Percentiles rank a stretch among this genome's conserved stretches.
Conservation (phyloP, 2,329 filamentous ascomycete species). For the Chaetomium olivaceum region DNA sequence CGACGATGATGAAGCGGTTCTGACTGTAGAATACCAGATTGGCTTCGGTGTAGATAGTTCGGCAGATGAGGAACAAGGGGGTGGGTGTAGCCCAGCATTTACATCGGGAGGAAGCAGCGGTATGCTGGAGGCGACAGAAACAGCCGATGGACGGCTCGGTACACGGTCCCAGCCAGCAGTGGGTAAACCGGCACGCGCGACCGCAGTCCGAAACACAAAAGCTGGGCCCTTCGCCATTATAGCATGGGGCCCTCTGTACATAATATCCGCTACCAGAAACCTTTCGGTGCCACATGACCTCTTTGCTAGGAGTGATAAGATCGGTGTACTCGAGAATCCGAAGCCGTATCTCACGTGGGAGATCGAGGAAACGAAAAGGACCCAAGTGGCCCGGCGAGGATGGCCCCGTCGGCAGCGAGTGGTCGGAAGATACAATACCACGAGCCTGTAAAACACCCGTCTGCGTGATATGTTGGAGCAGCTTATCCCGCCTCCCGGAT, state of each 20-base stretch:
- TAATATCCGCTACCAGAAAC: neutral
- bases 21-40: constrained; percentile 18
- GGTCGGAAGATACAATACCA: neutral
- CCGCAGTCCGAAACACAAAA: neutral
- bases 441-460: neutral
- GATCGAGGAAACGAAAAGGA: constrained; percentile 11
- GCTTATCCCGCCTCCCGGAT: neutral
- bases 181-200: neutral
- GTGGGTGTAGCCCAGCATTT: constrained; percentile 26
- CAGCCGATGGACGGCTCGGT: constrained; percentile 4
- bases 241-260: neutral
- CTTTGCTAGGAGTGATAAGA: constrained; percentile 28
- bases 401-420: no score
- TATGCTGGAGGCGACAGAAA: constrained; percentile 23
- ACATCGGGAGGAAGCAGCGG: constrained; percentile 24
- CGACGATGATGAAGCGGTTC: constrained; percentile 26
- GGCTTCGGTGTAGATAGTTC: constrained; percentile 15
- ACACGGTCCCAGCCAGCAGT: neutral
- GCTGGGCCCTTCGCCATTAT: neutral
- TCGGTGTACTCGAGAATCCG: constrained; percentile 32
- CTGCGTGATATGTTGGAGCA: constrained; percentile 3
- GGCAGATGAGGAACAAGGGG: constrained; percentile 25
- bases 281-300: constrained; percentile 25
- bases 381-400: no score
- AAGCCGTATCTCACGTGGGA: constrained; percentile 30